Base-by-base conservation (phyloP, 148 eudicot species). In the Fagopyrum homotropicum region DNA sequence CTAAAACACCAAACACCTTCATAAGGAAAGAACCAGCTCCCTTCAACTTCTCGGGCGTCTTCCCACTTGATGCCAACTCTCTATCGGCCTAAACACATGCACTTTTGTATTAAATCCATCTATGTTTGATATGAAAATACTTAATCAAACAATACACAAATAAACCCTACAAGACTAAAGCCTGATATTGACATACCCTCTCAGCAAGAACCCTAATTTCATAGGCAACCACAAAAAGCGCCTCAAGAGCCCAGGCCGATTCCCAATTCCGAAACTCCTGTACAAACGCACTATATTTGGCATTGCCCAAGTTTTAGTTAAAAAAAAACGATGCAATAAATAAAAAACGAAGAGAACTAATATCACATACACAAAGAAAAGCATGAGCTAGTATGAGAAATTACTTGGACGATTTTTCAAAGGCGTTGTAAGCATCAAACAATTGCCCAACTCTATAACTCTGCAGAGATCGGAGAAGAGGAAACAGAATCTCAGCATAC, bases 211-310 rank as follows among this genome's bases (percentile, higher is more conserved):
- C 83, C 89, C 98, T 88, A 80, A 90, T 88, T 81, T 96, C 99
- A 73, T 90, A 96, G 73, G 88, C 90, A 81, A 92, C 80, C 51
- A 86, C 90, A 83, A 86, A 90, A 4, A 96, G 72, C 14, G 98
- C 89, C 74, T 90, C 91, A 75, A 96, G 87, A 70, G 97, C 99
- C 99, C 99, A 96, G 0, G 97, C 94, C 1, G 94, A 88, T 75
- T 96, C 99, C 97, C 98, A 92, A 63, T 92, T 96, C 72, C 98
- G 92, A 73, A 96, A 92, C 52, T 96, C 99, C 88, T 92, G 99
- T 76, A 90, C 73, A 75, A 92, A 92, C 48, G 94, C 94, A 88
- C 98, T 94, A 80, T 74, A 79, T 75, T 59, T 73, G 76, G 73
- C 81, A 64, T 76, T 77, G 43, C 76, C 74, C 73, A 66, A 56